A percentile compares a stretch with the other conserved stretches of the same genome.
Evolutionary conservation across 1,284 basidiomycete species (phyloP).

Genomic region (Farysia itapuensis): DNA sequence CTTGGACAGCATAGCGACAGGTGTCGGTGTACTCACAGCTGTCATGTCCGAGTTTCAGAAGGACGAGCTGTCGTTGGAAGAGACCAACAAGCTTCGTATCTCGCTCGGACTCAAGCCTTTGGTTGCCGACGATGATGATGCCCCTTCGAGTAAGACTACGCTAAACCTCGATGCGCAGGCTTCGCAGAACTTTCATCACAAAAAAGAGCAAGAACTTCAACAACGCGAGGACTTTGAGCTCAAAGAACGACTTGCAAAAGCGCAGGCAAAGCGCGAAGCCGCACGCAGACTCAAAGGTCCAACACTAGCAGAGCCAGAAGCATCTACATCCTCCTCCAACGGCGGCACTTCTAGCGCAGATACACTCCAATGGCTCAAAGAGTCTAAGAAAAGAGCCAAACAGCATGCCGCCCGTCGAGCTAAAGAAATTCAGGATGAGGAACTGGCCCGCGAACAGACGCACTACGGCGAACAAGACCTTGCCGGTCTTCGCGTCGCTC

Average conservation of each 20-base stretch:
- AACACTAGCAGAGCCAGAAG: conserved; percentile 73
- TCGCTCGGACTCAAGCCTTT: conserved; percentile 91
- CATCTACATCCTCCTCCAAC: conserved; percentile 44
- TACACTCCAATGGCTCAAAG: conserved; percentile 83
- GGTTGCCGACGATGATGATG: conserved; percentile 63
- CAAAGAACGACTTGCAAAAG: conserved; percentile 59
- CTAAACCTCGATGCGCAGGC: conserved; percentile 60
- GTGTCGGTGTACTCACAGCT: conserved; percentile 34
- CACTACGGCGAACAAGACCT: conserved; percentile 68
- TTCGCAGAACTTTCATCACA: conserved; percentile 48
- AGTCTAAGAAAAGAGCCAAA: conserved; percentile 81
- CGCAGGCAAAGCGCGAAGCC: conserved; percentile 84
- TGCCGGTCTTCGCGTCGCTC: conserved; percentile 88
- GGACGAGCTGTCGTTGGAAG: conserved; percentile 87
- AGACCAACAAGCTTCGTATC: conserved; percentile 96
- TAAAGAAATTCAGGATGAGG: conserved; percentile 74
- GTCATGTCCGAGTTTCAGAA: conserved; percentile 58
- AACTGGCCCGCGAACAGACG: conserved; percentile 73
- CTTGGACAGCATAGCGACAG: too few relatives aligned
- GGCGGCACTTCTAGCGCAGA: conserved; percentile 59
- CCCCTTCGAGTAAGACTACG: conserved; percentile 2
- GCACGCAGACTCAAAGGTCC: conserved; percentile 83
- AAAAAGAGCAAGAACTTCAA: conserved; percentile 71
- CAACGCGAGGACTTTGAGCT: conserved; percentile 70
- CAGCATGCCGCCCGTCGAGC: conserved; percentile 77